phyloP scores from a whole-genome alignment of 768 basidiomycete species.

The Lactarius vividus region DNA sequence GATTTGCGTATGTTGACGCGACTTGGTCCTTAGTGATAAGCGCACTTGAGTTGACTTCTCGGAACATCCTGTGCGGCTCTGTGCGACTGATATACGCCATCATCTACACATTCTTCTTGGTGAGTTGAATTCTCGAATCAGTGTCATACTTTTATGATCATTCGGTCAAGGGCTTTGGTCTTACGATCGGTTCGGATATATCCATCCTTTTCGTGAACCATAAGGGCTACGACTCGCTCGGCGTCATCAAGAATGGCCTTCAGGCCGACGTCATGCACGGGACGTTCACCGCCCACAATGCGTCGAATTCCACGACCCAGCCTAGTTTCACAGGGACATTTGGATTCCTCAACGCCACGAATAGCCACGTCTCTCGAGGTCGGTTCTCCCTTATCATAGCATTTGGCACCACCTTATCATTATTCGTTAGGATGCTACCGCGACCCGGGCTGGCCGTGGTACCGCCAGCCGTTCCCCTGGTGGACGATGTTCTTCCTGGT shows the following conservation, averaged over 20 bases:
- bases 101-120: conserved; percentile 81
- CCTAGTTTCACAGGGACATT: conserved; percentile 32
- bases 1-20: conserved; percentile 8
- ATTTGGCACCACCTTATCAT: background rate
- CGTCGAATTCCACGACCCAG: conserved; percentile 29
- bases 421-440: conserved; percentile 63
- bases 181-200: conserved; percentile 81
- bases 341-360: conserved; percentile 34
- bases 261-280: conserved; percentile 46
- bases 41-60: conserved; percentile 77
- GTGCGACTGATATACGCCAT: conserved; percentile 84
- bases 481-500: conserved; percentile 79
- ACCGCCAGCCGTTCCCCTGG: conserved; percentile 72
- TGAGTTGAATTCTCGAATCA: conserved; percentile 33
- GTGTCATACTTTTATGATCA: background rate
- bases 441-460: conserved; percentile 73
- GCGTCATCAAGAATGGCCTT: conserved; percentile 33
- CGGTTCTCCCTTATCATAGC: background rate
- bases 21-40: conserved; percentile 54
- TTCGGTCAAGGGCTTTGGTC: conserved; percentile 66
- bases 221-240: conserved; percentile 43
- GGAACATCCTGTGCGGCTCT: conserved; percentile 76
- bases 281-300: conserved; percentile 43
- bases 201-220: conserved; percentile 65
- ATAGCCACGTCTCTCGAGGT: conserved; percentile 35